Base-by-base conservation (phyloP, 495 filamentous ascomycete species). In the Penicillium parvum region DNA sequence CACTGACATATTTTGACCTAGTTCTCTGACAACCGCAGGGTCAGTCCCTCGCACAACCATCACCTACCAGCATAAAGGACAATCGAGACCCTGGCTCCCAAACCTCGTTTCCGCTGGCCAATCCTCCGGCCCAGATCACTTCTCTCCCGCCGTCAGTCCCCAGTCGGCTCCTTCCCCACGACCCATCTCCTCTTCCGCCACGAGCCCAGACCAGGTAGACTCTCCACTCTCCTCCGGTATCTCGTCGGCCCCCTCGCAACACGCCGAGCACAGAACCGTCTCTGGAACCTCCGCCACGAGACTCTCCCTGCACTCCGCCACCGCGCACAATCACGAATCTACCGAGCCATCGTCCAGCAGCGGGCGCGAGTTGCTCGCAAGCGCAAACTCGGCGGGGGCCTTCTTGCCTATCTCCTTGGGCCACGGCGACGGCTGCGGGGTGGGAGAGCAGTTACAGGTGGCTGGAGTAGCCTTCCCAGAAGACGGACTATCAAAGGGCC, bases 311-410 rank as follows among this genome's bases (percentile, higher is more conserved):
- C 73, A 32, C 77, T 87, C 47, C 82, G 79, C 44, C 76, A 78
- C 50, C 74, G 77, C 19, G 68, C 85, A 3, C 87, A 92, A 55
- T 81, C 84, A 37, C 75, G 82, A 39, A 76, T 95, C 39, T 91
- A 90, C 61, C 69, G 72, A 11, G 86, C 83, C 52, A 73, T 94
- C 32, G 61, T 90, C 53, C 68, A 74, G 44, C 71, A 78, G 12
- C 82, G 88, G 62, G 71, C 67, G 27, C 74, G 68, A 48, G 69
- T 73, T 30, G 66, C 48, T 40, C 68, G 57, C 37, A 45, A 53
- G 42, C 53, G 55, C 34, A 50, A 52, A 42, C 17, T 49, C 21
- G 59, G 60, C 7, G 39, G 49, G 17, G 67, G 74, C 19, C 60
- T 84, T 43, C 52, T 83, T 49, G 71, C 74, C 37, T 63, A 68